Evolutionary conservation across 495 filamentous ascomycete species (phyloP).

Genomic region (Mytilinidion resinicola): DNA sequence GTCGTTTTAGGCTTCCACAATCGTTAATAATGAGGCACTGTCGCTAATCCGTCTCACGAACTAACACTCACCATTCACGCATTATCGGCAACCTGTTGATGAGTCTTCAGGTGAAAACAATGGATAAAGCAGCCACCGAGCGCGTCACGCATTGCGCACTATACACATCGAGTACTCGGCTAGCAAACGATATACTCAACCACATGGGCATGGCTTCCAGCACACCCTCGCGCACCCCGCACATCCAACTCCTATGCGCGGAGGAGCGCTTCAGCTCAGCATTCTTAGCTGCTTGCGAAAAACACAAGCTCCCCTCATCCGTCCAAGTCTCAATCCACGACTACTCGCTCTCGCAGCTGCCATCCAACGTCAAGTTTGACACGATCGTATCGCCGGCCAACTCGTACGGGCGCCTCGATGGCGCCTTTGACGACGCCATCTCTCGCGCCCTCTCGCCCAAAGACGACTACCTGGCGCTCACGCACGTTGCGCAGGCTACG

Average conservation of each 20-base stretch:
- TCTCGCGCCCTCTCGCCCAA: slow-evolving; percentile 43
- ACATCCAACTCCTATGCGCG: slow-evolving; percentile 40
- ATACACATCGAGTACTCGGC: no score
- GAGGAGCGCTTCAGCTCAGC: slow-evolving; percentile 29
- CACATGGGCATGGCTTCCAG: neutral
- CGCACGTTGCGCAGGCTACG: slow-evolving; percentile 21
- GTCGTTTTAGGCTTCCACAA: no score
- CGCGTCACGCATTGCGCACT: no score
- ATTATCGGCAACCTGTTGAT: no score
- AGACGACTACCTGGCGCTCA: slow-evolving; percentile 44
- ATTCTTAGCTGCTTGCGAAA: slow-evolving; percentile 29
- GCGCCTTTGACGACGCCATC: slow-evolving; percentile 50
- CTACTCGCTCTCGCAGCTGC: slow-evolving; percentile 34
- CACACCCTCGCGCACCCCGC: slow-evolving; percentile 28
- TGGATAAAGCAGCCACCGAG: no score
- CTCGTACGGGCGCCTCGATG: slow-evolving; percentile 47
- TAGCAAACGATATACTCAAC: no score
- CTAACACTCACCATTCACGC: no score
- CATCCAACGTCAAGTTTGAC: slow-evolving; percentile 35
- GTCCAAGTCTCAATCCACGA: slow-evolving; percentile 37
- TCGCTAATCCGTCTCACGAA: no score
- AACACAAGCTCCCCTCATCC: slow-evolving; percentile 26
- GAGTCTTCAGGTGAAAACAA: no score
- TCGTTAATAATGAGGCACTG: no score
- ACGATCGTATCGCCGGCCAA: slow-evolving; percentile 49